Evolutionary conservation across 1,284 basidiomycete species (phyloP).

Genomic region (Papiliotrema nemorosa): DNA sequence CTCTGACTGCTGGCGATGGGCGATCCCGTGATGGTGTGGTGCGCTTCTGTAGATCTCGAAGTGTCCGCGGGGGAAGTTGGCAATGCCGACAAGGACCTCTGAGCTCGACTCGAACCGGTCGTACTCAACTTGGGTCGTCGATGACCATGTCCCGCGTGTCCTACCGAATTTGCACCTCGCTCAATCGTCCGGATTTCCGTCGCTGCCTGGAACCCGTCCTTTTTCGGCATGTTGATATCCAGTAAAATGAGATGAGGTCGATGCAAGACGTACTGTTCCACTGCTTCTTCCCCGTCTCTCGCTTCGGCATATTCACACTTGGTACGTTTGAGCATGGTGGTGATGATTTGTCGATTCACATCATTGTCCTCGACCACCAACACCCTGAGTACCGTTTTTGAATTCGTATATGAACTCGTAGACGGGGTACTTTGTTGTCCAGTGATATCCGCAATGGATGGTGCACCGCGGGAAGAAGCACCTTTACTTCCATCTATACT

Average conservation of each 20-base stretch:
- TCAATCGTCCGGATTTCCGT: constrained; percentile 26
- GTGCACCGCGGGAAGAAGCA: background rate
- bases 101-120: background rate
- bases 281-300: constrained; percentile 28
- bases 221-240: constrained; percentile 35
- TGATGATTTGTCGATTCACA: constrained; percentile 19
- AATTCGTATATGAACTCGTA: too few relatives aligned
- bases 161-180: constrained; percentile 1
- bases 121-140: background rate
- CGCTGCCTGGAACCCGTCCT: constrained; percentile 33
- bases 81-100: too few relatives aligned
- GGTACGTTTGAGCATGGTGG: constrained; percentile 1
- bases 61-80: too few relatives aligned
- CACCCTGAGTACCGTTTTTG: constrained; percentile 8
- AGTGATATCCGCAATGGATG: background rate
- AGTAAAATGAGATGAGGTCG: constrained; percentile 27
- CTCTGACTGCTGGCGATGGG: too few relatives aligned
- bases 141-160: background rate
- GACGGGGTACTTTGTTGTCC: background rate
- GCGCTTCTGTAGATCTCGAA: too few relatives aligned
- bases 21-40: too few relatives aligned
- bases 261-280: constrained; percentile 20
- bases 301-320: constrained; percentile 26
- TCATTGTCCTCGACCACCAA: constrained; percentile 35
- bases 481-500: background rate